Base-by-base conservation (phyloP, 768 basidiomycete species). In the Boletus sp. region DNA sequence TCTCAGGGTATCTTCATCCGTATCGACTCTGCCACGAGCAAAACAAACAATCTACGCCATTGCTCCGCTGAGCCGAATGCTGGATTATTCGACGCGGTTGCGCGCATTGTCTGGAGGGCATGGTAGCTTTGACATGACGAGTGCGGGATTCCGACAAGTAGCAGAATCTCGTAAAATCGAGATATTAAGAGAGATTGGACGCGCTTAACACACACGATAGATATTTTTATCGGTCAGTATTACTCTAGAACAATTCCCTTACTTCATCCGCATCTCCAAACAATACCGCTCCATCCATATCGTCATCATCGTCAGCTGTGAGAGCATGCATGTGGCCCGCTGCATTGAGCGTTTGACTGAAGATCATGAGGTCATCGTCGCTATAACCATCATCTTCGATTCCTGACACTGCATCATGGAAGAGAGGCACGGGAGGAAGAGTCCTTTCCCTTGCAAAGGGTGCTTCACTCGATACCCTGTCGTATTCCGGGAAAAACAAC, bases 181-280 rank as follows among this genome's bases (percentile, higher is more conserved):
- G 64, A 92, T 94, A 56, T 71, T 94, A 55, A 78, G 77, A 59
- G 92, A 93, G 68, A 85, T 94, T 56, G 92, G 92, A 14, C 80
- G 89, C 29, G 86, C 83, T 40, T 92, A 72, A 55, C 54, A 52
- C 46, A 51, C 36, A 18, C 20, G 54, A 44, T 47, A 59, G 57
- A 62, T 29, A 50, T 28, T 33, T 51, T 41, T 58, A 60, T 20
- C 50, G 41, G 54, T 46, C 14, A n/a, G 35, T 60, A 58, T 54
- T 50, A 46, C 58, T 46, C 65, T 65, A 62, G 74, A 68, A 83
- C 58, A 88, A 67, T 63, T 87, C 86, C 67, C 77, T 80, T 32
- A 76, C 74, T 73, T 93, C 90, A 64, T 93, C 91, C 35, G 91
- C 92, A 70, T 94, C 91, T 11, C 87, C 90, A 59, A 90, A 89